Percentiles rank a stretch among this genome's conserved stretches.
phyloP scores from a whole-genome alignment of 129 eudicot species.

The Lonicera japonica region DNA sequence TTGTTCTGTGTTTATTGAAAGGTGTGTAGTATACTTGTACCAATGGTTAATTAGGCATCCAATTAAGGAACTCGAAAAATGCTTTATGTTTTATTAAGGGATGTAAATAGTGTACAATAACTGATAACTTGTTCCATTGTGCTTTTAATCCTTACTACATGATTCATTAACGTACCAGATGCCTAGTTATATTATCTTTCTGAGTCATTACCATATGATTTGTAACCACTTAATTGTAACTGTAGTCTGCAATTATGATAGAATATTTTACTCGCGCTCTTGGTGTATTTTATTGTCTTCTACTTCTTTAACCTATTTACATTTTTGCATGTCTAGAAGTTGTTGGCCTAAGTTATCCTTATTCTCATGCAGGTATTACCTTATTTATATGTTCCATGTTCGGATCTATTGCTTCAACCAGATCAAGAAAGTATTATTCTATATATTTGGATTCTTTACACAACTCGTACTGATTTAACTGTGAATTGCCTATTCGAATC shows the following conservation, averaged over 20 bases:
- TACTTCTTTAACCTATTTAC: slow-evolving; percentile 1
- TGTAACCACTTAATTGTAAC: neutral
- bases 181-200: too few relatives aligned
- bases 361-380: slow-evolving; percentile 76
- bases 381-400: slow-evolving; percentile 77
- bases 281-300: neutral
- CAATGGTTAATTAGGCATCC: too few relatives aligned
- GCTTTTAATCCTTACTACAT: neutral
- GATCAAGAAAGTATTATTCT: slow-evolving; percentile 57
- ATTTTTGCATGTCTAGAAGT: slow-evolving; percentile 4
- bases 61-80: too few relatives aligned
- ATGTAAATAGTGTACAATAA: too few relatives aligned
- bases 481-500: too few relatives aligned
- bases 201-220: neutral
- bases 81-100: too few relatives aligned
- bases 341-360: slow-evolving; percentile 11
- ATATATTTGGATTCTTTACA: slow-evolving; percentile 6
- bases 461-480: neutral
- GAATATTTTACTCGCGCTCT: neutral
- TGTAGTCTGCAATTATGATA: neutral
- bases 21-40: too few relatives aligned
- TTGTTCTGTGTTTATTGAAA: too few relatives aligned
- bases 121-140: too few relatives aligned
- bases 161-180: neutral
- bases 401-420: slow-evolving; percentile 52